Evolutionary conservation across 306 rosid genomes (phyloP), one percentile per base, ranked within the genome.

Genomic region (Datisca glomerata): DNA sequence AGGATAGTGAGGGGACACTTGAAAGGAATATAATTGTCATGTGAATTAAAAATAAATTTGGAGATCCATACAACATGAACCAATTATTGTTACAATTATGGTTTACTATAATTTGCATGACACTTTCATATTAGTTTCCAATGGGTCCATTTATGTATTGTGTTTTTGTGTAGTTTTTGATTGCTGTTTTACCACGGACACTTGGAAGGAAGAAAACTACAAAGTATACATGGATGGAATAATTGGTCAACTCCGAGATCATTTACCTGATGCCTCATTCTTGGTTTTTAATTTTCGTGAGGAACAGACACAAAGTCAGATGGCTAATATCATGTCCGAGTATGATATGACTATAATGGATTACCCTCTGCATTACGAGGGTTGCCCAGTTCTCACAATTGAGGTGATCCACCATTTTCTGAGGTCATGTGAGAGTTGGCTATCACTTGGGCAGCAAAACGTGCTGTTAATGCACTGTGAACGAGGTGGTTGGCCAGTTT

Each of bases 401-500:
- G 97, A 87, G 73, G 64, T 87, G 53, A 51, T 87, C 28, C 97
- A 82, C 60, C 94, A 87, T 51, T 87, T 82, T 66, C 57, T 87
- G 44, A 65, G 87, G 69, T 87, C 97, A 9, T 51, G 89, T 40
- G 97, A 87, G 59, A 87, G 97, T 49, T 87, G 97, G 97, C 79
- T 82, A 7, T 71, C 89, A 6, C 93, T 74, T 34, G 94, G 97
- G 45, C 85, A 56, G 14, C 57, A 79, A 1, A 87, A 82, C 29
- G 80, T 79, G 70, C 53, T 87, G 68, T 46, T 87, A 51, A 79
- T 87, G 94, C 94, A 87, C 46, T 87, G 94, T 38, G 97, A 82
- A 45, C 80, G 76, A 8, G 97, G 97, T 12, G 93, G 85, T 43
- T 87, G 97, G 97, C 83, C 93, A 0, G 93, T 82, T 67, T 61